Evolutionary conservation across 2,329 filamentous ascomycete species (phyloP), one percentile per base, ranked within the genome.

Genomic region (Epichloe hybrida): DNA sequence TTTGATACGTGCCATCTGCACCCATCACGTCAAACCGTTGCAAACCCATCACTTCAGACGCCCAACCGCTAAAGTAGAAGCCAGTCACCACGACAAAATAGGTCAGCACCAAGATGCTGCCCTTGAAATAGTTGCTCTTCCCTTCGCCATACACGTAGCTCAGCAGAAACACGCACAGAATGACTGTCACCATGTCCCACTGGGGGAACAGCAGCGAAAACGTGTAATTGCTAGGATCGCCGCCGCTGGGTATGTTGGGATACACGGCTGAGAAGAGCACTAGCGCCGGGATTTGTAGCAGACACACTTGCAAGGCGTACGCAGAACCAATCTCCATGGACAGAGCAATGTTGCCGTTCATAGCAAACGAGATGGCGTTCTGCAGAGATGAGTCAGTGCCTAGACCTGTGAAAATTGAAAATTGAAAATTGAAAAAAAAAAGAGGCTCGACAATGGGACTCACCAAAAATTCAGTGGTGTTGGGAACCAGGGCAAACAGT

Each of bases 111-210:
- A 98, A 75, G 59, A 97, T 96, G 57, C 88, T 95, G 48, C 93
- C 93, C 72, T 98, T 98, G 80, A 98, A 98, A 69, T 98, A 98
- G 69, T 98, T 98, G 73, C 90, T 97, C 80, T 98, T 98, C 40
- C 93, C 93, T 70, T 98, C 93, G 48, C 91, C 88, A 60, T 97
- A 95, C 74, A 98, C 91, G 73, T 97, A 95, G 61, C 89, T 95
- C 57, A 98, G 80, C 51, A 98, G 72, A 72, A 98, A 95, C 17
- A 98, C 89, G 61, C 91, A 96, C 15, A 98, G 72, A 53, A 97
- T 95, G 15, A 97, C 88, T 0, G 88, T 95, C 12, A 97, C 84
- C 88, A 98, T 94, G 66, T 98, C 93, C 91, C 91, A 98, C 66
- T 98, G 93, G 1, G 93, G 93, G 72, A 98, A 97, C 43, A 97